Evolutionary conservation across 2,329 filamentous ascomycete genomes (phyloP).

Genomic region (Cladophialophora exuberans): DNA sequence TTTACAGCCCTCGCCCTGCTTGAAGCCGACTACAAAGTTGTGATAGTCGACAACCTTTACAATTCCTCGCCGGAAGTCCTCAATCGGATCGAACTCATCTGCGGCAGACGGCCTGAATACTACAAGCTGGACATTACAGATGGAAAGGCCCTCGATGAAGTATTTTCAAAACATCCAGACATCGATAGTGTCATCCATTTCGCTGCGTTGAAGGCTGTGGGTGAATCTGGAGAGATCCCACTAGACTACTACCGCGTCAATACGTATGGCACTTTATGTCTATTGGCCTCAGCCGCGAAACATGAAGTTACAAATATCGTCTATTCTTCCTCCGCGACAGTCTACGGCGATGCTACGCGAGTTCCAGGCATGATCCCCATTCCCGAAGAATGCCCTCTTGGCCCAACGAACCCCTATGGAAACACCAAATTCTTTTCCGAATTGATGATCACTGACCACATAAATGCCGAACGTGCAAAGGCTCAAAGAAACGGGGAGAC

Average conservation of each 20-base stretch:
- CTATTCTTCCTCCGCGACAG: conserved; percentile 96
- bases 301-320: conserved; percentile 96
- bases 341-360: conserved; percentile 96
- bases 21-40: conserved; percentile 91
- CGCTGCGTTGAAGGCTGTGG: conserved; percentile 95
- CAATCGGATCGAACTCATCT: conserved; percentile 93
- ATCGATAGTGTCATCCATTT: conserved; percentile 99
- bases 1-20: conserved; percentile 93
- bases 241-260: conserved; percentile 98
- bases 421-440: conserved; percentile 95
- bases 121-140: conserved; percentile 87
- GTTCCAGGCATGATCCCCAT: conserved; percentile 99
- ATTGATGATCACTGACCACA: conserved; percentile 85
- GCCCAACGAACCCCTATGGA: conserved; percentile 96
- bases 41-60: conserved; percentile 95
- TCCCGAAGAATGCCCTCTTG: conserved; percentile 92
- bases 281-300: conserved; percentile 83
- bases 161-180: conserved; percentile 85
- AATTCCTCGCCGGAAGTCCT: conserved; percentile 91
- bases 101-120: conserved; percentile 83
- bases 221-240: conserved; percentile 90
- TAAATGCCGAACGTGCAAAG: conserved; percentile 84
- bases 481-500: conserved; percentile 76
- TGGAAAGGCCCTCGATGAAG: conserved; percentile 77
- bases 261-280: conserved; percentile 85